Percentiles rank a stretch among this genome's conserved stretches.
phyloP scores from a whole-genome alignment of 2,329 filamentous ascomycete species.

The Phialemonium atrogriseum region DNA sequence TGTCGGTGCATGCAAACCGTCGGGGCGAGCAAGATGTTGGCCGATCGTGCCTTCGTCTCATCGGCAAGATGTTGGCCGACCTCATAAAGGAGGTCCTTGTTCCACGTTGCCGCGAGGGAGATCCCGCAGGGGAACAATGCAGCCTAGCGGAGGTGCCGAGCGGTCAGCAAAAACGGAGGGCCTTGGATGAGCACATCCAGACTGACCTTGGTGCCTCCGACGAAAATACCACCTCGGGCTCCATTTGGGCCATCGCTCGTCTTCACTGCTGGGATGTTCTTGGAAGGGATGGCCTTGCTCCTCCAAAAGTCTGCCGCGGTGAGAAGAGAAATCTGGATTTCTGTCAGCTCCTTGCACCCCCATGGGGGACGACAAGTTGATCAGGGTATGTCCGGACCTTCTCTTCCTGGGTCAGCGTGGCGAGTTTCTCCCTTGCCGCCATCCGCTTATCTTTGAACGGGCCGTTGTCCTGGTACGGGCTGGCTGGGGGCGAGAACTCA shows the following conservation, averaged over 20 bases:
- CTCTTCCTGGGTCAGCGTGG: slow-evolving; percentile 45
- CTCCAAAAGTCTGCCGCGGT: slow-evolving; percentile 63
- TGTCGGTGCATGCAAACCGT: slow-evolving; percentile 78
- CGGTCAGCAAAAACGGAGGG: neutral
- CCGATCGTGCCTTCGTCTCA: slow-evolving; percentile 65
- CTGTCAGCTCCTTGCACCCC: slow-evolving; percentile 4
- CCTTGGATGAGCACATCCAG: neutral
- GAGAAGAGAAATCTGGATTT: slow-evolving; percentile 44
- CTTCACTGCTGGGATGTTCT: slow-evolving; percentile 57
- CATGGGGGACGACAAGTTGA: too few species aligned
- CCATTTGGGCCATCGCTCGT: slow-evolving; percentile 65
- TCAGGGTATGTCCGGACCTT: too few species aligned
- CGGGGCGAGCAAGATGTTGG: slow-evolving; percentile 65
- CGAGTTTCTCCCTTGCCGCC: slow-evolving; percentile 39
- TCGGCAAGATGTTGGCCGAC: slow-evolving; percentile 64
- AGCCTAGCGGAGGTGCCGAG: slow-evolving; percentile 45
- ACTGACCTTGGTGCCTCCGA: slow-evolving; percentile 54
- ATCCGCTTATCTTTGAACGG: slow-evolving; percentile 29
- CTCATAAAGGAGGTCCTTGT: slow-evolving; percentile 58
- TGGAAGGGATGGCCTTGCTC: slow-evolving; percentile 53
- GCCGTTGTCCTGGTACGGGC: slow-evolving; percentile 26
- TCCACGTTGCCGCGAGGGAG: slow-evolving; percentile 73
- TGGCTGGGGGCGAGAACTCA: slow-evolving; percentile 37
- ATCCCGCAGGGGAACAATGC: slow-evolving; percentile 74
- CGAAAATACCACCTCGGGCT: slow-evolving; percentile 59